These are phyloP conservation scores for Pyrus communis DNA, from an alignment of 306 rosid species.

Conservation along the genomic window DNA sequence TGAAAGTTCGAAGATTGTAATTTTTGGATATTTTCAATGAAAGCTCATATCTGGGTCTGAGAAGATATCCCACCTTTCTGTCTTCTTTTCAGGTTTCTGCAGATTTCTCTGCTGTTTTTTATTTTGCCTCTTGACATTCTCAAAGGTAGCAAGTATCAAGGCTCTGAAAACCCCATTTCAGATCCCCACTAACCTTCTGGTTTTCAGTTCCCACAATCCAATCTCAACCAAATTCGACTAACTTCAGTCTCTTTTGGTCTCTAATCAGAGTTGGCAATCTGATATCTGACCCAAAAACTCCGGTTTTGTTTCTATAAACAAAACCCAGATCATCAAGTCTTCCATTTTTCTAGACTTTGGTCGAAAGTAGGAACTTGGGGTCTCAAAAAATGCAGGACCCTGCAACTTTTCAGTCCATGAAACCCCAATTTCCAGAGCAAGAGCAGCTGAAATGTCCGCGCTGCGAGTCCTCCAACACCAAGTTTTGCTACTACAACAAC, in stretches of 20 bases:
- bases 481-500: slow-evolving; percentile 94
- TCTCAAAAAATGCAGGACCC: slow-evolving; percentile 61
- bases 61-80: slow-evolving; percentile 26
- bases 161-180: neutral
- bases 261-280: neutral
- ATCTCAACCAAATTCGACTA: neutral
- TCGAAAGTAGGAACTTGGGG: neutral
- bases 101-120: neutral
- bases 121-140: slow-evolving; percentile 24
- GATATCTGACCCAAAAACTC: neutral
- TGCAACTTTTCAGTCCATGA: slow-evolving; percentile 31
- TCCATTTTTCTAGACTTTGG: neutral
- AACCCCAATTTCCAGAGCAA: slow-evolving; percentile 79
- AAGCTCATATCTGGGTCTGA: slow-evolving; percentile 15
- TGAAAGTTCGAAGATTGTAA: neutral
- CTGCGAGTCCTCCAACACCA: slow-evolving; percentile 81
- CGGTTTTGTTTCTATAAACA: neutral
- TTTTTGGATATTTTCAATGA: slow-evolving; percentile 11
- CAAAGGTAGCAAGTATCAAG: neutral
- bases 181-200: slow-evolving; percentile 13
- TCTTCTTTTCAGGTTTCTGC: slow-evolving; percentile 12
- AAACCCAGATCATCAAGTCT: slow-evolving; percentile 9
- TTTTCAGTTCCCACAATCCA: neutral
- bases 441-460: slow-evolving; percentile 86
- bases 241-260: neutral